phyloP scores from a whole-genome alignment of 1,284 basidiomycete species.

The Leccinum pachyderme region DNA sequence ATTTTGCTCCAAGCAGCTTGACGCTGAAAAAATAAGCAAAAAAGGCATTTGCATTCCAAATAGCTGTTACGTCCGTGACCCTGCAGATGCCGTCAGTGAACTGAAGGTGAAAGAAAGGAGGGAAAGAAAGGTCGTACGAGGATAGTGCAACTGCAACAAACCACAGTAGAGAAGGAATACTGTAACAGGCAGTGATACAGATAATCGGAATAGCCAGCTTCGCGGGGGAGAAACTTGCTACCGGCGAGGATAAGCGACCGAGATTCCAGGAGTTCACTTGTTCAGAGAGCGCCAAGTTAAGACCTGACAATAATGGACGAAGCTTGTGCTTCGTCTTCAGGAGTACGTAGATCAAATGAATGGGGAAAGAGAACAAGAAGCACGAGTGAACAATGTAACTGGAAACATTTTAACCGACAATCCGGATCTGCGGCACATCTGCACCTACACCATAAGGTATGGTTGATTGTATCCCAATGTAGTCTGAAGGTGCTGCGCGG shows the following conservation, averaged over 20 bases:
- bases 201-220: constrained; percentile 46
- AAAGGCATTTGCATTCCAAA: constrained; percentile 86
- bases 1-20: constrained; percentile 54
- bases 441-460: constrained; percentile 71
- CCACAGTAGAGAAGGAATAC: constrained; percentile 67
- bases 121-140: constrained; percentile 51
- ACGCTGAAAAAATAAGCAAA: constrained; percentile 77
- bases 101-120: constrained; percentile 2
- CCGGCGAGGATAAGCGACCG: constrained; percentile 11
- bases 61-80: constrained; percentile 75
- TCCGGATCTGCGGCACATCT: background rate
- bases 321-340: constrained; percentile 46
- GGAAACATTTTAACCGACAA: constrained; percentile 10
- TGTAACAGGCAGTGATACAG: constrained; percentile 57
- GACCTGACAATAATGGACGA: constrained; percentile 46
- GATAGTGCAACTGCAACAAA: constrained; percentile 67
- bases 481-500: constrained; percentile 68
- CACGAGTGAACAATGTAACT: constrained; percentile 78
- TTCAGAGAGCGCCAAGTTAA: constrained; percentile 49
- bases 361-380: constrained; percentile 65
- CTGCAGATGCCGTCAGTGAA: constrained; percentile 38
- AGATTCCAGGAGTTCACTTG: constrained; percentile 46
- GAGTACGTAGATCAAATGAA: constrained; percentile 65
- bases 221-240: constrained; percentile 40
- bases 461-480: constrained; percentile 68